Conservation (phyloP, 2,329 filamentous ascomycete species). For the Cytospora paraplurivora region DNA sequence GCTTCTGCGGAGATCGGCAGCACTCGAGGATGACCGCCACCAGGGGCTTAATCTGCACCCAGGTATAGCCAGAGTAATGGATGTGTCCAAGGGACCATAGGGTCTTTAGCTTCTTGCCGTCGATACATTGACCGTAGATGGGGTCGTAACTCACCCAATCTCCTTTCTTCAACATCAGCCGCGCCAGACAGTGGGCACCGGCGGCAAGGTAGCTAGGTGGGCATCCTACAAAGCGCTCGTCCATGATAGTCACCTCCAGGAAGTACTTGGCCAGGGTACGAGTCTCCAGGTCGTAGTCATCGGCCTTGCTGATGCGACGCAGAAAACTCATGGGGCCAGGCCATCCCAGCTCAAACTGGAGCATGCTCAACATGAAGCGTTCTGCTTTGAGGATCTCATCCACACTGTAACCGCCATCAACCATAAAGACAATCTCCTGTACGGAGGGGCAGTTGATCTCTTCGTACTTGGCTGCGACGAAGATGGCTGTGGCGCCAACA, state of each 20-base stretch:
- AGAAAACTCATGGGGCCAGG: conserved; percentile 99
- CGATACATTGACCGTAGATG: conserved; percentile 2
- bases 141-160: conserved; percentile 72
- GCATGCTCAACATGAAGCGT: conserved; percentile 96
- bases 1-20: conserved; percentile 76
- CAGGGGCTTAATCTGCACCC: conserved; percentile 76
- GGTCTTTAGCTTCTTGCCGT: conserved; percentile 29
- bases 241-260: conserved; percentile 94
- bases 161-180: conserved; percentile 86
- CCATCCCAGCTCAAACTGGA: conserved; percentile 94
- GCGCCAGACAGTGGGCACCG: conserved; percentile 87
- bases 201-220: conserved; percentile 89
- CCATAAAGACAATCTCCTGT: conserved; percentile 97
- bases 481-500: conserved; percentile 92
- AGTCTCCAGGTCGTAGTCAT: conserved; percentile 95
- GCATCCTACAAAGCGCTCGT: conserved; percentile 92
- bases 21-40: conserved; percentile 82
- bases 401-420: conserved; percentile 83
- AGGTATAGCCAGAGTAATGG: conserved; percentile 93
- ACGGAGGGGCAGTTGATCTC: conserved; percentile 98
- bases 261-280: conserved; percentile 97
- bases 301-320: conserved; percentile 94
- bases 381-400: conserved; percentile 97
- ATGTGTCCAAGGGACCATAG: conserved; percentile 76
- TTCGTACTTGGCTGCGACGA: conserved; percentile 96